Base-by-base conservation (phyloP, 768 basidiomycete species). In the Leccinum olivaceopallidum region DNA sequence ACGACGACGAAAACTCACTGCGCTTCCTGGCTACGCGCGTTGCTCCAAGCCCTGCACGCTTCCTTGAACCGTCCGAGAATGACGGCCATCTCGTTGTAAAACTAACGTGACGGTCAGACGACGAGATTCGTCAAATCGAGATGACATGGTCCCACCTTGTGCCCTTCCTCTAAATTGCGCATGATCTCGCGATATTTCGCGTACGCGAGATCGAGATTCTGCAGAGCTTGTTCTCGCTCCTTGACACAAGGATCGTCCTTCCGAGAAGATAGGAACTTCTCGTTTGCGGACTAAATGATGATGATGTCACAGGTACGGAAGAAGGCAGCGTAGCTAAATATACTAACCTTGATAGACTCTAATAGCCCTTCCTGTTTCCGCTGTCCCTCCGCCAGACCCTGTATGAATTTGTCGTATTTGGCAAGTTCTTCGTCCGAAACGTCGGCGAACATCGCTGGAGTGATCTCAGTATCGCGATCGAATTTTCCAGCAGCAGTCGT, bases 381-480 rank as follows among this genome's bases (percentile, higher is more conserved):
- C 62, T 83, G 82, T 51, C 81, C 77, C 36, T 79, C 77, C 16
- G 63, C 78, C 42, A 88, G 80, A 57, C 83, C 84, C 37, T 82
- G 78, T 37, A 98, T 77, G 68, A 87, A 89, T 61, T 81, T 82
- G 60, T 92, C 90, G 63, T 94, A 95, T 74, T 94, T 95, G 1
- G 81, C 81, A 55, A 98, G 74, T 67, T 92, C 90, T 61, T 85
- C 82, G 58, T 93, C 88, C 30, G 89, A 83, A 13, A 92, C 78
- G 57, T 90, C 89, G 68, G 95, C 92, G 70, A 98, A 98, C 87
- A 90, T 89, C 24, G 87, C 89, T 0, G 95, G 86, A 37, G 87
- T 85, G 18, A 93, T 83, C 66, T 93, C 87, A 4, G 79, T 76
- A 71, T 89, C 81, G 26, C 82, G 80, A 55, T 88, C 87, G 50